Base-by-base conservation (phyloP, 441 rosid species). In the Euphorbia corollata region DNA sequence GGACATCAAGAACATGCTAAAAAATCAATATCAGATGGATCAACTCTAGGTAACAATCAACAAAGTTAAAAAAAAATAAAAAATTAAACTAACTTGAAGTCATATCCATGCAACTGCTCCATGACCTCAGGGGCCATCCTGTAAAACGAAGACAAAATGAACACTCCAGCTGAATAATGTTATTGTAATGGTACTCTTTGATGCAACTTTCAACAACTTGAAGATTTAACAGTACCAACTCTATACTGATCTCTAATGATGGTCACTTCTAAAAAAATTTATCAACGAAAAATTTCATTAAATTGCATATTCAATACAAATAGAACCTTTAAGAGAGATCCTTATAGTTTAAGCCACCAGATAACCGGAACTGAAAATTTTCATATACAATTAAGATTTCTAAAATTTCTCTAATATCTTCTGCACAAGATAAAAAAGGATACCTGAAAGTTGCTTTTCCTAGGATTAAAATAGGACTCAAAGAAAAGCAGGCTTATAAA, bases 61-160 rank as follows among this genome's bases (percentile, higher is more conserved):
- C 19, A n/a, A 48, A 48, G 6, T 15, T 2, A 13, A 16, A 48
- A 19, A 51, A 18, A 51, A 51, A 48, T 0, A 19, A 20, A 19
- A 48, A 38, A 65, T 27, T 41, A 45, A 58, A 81, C 95, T 77
- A 54, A 94, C 99, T 91, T 94, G 84, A 91, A 89, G 76, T 94
- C 97, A 84, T 94, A 94, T 70, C 99, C 99, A 69, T 89, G 96
- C 66, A 94, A 64, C 84, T 94, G 99, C 83, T 94, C 97, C 99
- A 94, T 85, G 75, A 94, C 99, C 82, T 94, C 99, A 68, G 99
- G 99, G 45, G 99, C 99, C 99, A 94, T 94, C 99, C 99, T 94
- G 75, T 67, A 71, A 77, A 48, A 77, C 23, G 63, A 51, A 65
- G 70, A 69, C n/a, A 61, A 50, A 41, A 59, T 64, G 32, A 65